Evolutionary conservation across 2,329 filamentous ascomycete genomes (phyloP), one percentile per base, ranked within the genome.

Genomic region (Fusarium illudens): DNA sequence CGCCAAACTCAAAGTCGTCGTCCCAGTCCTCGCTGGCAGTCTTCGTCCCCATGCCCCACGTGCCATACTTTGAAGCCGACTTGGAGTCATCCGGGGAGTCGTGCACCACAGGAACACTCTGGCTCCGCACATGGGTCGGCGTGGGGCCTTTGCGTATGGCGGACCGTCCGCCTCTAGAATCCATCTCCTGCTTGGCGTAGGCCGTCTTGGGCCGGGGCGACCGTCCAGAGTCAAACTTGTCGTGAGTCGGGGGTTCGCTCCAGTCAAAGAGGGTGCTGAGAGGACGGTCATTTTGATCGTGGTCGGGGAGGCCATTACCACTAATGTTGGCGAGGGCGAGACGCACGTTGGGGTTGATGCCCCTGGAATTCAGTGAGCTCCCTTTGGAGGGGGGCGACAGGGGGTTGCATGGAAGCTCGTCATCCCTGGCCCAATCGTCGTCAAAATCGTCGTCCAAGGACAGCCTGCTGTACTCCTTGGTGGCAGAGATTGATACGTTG

Each of bases 11-110:
- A 71, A 96, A 96, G 76, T 96, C 93, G 67, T 94, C 92, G 71
- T 95, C 93, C 93, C 93, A 96, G 74, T 96, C 92, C 76, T 96
- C 93, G 64, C 90, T 94, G 11, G 90, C 89, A 15, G 88, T 90
- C 77, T 94, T 94, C 65, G 88, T 90, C n/a, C 90, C 89, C 39
- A 93, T 81, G 3, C 91, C 92, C 92, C 92, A 95, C 1, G 92
- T 94, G 42, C 92, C 91, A 74, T 93, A 95, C 73, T 94, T 94
- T 55, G 85, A 81, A 13, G 2, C 80, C 86, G n/a, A 83, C 77
- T 80, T 91, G 74, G 77, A 78, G 74, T 78, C 84, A 76, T 85
- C 90, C 64, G 79, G 83, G 78, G 71, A 79, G 72, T 93, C 92
- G 32, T 90, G 89, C 4, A 88, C 85, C 13, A 92, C 86, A 4